Evolutionary conservation across 2,329 filamentous ascomycete genomes (phyloP).

Genomic region (Aspergillus uvarum): DNA sequence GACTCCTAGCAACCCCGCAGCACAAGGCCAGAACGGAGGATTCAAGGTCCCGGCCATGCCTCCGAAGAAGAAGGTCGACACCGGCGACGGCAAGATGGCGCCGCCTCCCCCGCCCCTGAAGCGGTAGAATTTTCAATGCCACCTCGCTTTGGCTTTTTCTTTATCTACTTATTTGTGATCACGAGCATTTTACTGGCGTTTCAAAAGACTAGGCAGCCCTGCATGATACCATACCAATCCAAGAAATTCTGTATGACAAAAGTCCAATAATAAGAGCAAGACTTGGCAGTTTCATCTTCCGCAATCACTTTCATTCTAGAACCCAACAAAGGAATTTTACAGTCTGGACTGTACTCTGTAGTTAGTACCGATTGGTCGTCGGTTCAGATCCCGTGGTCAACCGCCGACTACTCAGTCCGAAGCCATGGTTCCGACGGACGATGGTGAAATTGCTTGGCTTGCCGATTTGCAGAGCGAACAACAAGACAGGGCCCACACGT

Average conservation of each 20-base stretch:
- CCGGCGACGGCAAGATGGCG: slow-evolving; percentile 58
- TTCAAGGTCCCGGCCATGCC: slow-evolving; percentile 84
- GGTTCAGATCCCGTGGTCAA: neutral
- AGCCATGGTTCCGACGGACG: slow-evolving; percentile 2
- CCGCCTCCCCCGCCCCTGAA: slow-evolving; percentile 39
- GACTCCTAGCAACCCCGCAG: slow-evolving; percentile 23
- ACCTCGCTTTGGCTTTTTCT: neutral
- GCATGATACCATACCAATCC: slow-evolving; percentile 26
- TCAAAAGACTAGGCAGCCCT: neutral
- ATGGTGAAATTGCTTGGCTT: slow-evolving; percentile 1
- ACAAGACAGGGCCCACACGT: neutral
- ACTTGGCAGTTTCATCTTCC: neutral
- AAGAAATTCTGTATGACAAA: slow-evolving; percentile 15
- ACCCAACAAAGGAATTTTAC: neutral
- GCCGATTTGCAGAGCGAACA: neutral
- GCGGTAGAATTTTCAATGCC: slow-evolving; percentile 8
- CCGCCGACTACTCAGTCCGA: neutral
- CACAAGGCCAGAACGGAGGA: slow-evolving; percentile 54
- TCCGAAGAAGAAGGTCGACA: slow-evolving; percentile 70
- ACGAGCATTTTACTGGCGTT: slow-evolving; percentile 20
- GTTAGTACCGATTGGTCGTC: neutral
- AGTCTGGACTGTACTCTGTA: no score
- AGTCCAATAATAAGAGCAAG: neutral
- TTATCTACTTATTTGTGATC: slow-evolving; percentile 15
- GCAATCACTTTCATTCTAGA: neutral